Conservation (phyloP, 192 early-diverging fungal genomes). For the Diversispora eburnea region DNA sequence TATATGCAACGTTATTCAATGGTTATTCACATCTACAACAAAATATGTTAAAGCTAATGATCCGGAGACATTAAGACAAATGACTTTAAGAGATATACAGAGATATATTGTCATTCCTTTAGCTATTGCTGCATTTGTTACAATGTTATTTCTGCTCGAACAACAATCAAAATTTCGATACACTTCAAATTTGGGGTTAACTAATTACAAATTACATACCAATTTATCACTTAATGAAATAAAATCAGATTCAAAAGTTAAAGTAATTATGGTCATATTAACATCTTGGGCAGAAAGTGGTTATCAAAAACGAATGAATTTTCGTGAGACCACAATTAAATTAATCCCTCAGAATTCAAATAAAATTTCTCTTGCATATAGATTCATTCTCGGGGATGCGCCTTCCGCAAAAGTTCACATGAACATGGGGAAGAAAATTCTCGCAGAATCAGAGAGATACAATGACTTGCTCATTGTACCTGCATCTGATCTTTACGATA, state of each 20-base stretch:
- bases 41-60: conserved; percentile 20
- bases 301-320: conserved; percentile 42
- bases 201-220: conserved; percentile 33
- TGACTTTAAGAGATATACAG: conserved; percentile 27
- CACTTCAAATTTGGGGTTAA: conserved; percentile 28
- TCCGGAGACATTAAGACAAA: conserved; percentile 18
- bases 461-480: conserved; percentile 53
- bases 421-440: conserved; percentile 46
- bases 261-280: conserved; percentile 51
- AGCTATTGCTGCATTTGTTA: conserved; percentile 48
- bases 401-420: conserved; percentile 39
- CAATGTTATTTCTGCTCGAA: conserved; percentile 50
- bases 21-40: conserved; percentile 32
- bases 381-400: conserved; percentile 51
- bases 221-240: conserved; percentile 32
- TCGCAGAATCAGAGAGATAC: conserved; percentile 43
- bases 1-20: conserved; percentile 42
- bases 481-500: conserved; percentile 48
- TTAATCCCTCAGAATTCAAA: conserved; percentile 43
- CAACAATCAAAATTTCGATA: conserved; percentile 41
- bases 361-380: conserved; percentile 44
- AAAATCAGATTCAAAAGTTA: conserved; percentile 35
- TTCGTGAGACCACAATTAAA: conserved; percentile 48
- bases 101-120: conserved; percentile 46
- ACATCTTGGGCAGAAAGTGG: conserved; percentile 57